These are phyloP conservation scores for Eucalyptus viminalis DNA, from an alignment of 345 rosid species.

Conservation along the genomic window DNA sequence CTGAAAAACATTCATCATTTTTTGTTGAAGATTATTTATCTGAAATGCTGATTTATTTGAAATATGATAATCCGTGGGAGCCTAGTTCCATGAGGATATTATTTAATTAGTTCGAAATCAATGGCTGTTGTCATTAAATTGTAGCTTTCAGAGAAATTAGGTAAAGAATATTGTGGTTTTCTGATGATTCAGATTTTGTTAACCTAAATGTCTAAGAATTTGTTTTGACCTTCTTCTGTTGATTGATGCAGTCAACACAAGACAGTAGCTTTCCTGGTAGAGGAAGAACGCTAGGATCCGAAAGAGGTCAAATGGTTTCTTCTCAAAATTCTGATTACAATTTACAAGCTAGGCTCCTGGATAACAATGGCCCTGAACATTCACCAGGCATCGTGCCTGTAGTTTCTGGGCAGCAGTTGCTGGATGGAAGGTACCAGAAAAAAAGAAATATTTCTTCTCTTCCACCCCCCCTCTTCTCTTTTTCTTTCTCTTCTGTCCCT, in stretches of 20 bases:
- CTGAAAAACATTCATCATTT: neutral
- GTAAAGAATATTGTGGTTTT: neutral
- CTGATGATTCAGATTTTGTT: neutral
- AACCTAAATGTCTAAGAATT: neutral
- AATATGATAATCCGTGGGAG: neutral
- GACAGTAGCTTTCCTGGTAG: slow-evolving; percentile 76
- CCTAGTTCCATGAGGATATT: neutral
- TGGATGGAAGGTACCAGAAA: slow-evolving; percentile 38
- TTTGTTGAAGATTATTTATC: neutral
- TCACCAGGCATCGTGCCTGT: slow-evolving; percentile 5
- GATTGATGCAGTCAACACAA: slow-evolving; percentile 33
- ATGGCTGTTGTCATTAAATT: neutral
- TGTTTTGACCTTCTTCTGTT: neutral
- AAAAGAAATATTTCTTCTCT: neutral
- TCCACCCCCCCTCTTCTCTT: neutral
- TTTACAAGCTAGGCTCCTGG: slow-evolving; percentile 76
- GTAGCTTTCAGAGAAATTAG: neutral
- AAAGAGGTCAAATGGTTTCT: slow-evolving; percentile 21
- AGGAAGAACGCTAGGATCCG: slow-evolving; percentile 59
- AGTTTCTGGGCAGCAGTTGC: slow-evolving; percentile 16
- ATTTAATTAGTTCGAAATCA: neutral
- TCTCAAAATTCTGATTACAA: slow-evolving; percentile 49
- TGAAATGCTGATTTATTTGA: neutral
- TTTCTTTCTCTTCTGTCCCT: neutral
- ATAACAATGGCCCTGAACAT: slow-evolving; percentile 27